Conservation (phyloP, 495 filamentous ascomycete genomes). For the Aspergillus steynii region DNA sequence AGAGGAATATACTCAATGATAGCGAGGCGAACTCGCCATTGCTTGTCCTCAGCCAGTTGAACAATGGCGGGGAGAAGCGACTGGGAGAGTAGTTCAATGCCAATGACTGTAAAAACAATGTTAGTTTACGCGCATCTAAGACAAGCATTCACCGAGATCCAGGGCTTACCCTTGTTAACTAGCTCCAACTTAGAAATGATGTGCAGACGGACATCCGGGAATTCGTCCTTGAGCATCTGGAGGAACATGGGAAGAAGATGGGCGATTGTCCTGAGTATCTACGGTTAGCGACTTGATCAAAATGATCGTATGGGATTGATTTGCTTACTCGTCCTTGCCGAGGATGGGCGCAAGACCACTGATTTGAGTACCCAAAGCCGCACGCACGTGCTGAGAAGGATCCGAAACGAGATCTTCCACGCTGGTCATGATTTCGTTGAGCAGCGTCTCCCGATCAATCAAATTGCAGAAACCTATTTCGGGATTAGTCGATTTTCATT, state of each 20-base stretch:
- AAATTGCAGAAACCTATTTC: conserved; percentile 80
- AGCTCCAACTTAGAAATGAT: conserved; percentile 98
- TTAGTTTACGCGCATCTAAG: conserved; percentile 13
- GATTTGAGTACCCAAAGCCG: conserved; percentile 93
- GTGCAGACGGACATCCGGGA: conserved; percentile 94
- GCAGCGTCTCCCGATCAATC: conserved; percentile 80
- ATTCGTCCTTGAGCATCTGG: conserved; percentile 99
- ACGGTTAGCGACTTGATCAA: conserved; percentile 15
- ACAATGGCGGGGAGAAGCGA: conserved; percentile 98
- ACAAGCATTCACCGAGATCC: neutral
- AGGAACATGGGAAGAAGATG: conserved; percentile 99
- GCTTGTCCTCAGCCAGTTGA: conserved; percentile 96
- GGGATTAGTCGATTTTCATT: conserved; percentile 15
- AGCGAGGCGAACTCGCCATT: conserved; percentile 96
- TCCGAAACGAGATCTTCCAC: conserved; percentile 96
- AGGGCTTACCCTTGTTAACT: conserved; percentile 82
- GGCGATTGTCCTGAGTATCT: conserved; percentile 71
- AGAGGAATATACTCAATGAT: conserved; percentile 99
- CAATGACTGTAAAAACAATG: conserved; percentile 66
- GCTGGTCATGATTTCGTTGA: conserved; percentile 95
- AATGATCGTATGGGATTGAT: neutral
- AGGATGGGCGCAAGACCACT: conserved; percentile 95
- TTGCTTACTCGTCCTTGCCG: conserved; percentile 90
- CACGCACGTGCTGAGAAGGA: conserved; percentile 93
- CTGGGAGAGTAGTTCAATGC: conserved; percentile 94